A percentile compares a stretch with the other conserved stretches of the same genome.
phyloP scores from a whole-genome alignment of 768 basidiomycete genomes.

The Mycena floridula region DNA sequence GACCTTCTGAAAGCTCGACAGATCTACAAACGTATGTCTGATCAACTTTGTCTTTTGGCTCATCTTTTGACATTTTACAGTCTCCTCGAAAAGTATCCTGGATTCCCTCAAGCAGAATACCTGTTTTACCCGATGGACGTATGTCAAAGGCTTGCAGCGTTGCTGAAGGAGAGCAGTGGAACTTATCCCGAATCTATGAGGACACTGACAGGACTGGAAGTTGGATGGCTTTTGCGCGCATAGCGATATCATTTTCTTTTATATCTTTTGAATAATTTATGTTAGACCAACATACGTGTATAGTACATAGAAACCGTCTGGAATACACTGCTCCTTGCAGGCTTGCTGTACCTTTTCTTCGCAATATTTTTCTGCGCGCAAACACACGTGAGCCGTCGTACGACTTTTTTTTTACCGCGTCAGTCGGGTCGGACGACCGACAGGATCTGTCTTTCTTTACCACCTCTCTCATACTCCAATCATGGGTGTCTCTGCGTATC shows the following conservation, averaged over 20 bases:
- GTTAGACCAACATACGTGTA: no score
- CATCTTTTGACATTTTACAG: slow-evolving; percentile 21
- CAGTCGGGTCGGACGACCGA: no score
- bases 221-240: slow-evolving; percentile 65
- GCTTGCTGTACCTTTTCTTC: no score
- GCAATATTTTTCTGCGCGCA: background rate
- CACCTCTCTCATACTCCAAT: no score
- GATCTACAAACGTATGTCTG: slow-evolving; percentile 47
- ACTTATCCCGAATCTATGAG: slow-evolving; percentile 74
- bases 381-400: no score
- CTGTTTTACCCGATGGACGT: slow-evolving; percentile 77
- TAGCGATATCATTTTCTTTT: no score
- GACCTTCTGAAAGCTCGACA: slow-evolving; percentile 44
- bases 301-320: no score
- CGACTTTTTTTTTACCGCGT: no score
- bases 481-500: slow-evolving; percentile 57
- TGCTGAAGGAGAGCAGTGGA: slow-evolving; percentile 72
- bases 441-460: no score
- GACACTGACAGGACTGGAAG: slow-evolving; percentile 74
- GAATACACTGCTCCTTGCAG: no score
- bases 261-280: no score
- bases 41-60: background rate
- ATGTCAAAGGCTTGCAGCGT: slow-evolving; percentile 61
- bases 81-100: slow-evolving; percentile 64
- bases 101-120: slow-evolving; percentile 85